Percentiles rank a stretch among this genome's conserved stretches.
Evolutionary conservation across 192 early-diverging fungal species (phyloP).

Genomic region (Haplosporangium gracile): DNA sequence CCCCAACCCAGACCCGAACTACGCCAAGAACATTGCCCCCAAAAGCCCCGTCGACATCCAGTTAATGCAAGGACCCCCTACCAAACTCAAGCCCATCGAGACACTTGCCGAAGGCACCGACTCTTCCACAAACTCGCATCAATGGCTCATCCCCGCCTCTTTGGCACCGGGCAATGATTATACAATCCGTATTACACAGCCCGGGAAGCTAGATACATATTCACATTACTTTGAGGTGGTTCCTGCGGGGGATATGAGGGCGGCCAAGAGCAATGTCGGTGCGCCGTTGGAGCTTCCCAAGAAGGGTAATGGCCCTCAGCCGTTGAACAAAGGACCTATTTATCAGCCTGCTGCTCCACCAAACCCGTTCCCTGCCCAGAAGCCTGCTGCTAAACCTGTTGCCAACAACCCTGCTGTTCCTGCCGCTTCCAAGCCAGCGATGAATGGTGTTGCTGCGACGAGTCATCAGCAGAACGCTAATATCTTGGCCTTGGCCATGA

Average conservation of each 20-base stretch:
- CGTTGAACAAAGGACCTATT: conserved; percentile 6
- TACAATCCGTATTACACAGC: conserved; percentile 7
- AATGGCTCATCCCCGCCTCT: conserved; percentile 32
- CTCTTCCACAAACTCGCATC: conserved; percentile 20
- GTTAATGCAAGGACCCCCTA: conserved; percentile 42
- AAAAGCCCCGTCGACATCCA: conserved; percentile 32
- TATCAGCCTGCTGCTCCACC: conserved; percentile 16
- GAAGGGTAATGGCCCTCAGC: conserved; percentile 14
- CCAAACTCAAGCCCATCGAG: conserved; percentile 3
- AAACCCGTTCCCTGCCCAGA: conserved; percentile 20
- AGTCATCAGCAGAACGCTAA: neutral
- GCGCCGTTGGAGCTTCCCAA: conserved; percentile 17
- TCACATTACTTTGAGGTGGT: conserved; percentile 32
- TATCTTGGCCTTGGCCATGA: conserved; percentile 19
- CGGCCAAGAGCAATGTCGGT: conserved; percentile 22
- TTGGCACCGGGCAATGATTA: conserved; percentile 19
- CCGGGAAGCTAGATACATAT: conserved; percentile 16
- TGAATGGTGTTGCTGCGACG: neutral
- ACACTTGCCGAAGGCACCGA: conserved; percentile 12
- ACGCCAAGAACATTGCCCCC: conserved; percentile 25
- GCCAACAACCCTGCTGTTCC: neutral
- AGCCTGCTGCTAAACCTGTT: neutral
- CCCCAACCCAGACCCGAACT: conserved; percentile 34
- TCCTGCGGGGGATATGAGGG: conserved; percentile 1
- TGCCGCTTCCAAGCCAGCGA: conserved; percentile 15